Evolutionary conservation across 495 filamentous ascomycete species (phyloP), one percentile per base, ranked within the genome.

Genomic region (Lentithecium fluviatile): DNA sequence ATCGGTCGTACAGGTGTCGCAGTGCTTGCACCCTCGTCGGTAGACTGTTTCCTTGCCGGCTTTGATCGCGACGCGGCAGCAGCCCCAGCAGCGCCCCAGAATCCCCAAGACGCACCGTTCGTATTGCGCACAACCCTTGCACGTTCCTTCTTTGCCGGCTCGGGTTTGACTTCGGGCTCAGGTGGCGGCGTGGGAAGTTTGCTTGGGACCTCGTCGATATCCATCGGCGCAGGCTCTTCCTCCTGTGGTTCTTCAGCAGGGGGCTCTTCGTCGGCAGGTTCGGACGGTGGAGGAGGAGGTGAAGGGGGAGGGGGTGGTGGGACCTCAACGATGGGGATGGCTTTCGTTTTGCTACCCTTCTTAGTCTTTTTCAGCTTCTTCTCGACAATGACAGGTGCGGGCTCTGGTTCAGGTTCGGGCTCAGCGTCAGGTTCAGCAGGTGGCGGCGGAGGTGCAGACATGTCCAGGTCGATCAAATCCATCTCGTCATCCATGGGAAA

Each of bases 61-160:
- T 62, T 67, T 57, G 45, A 19, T 50, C 55, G 38, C 56, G 57
- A 13, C 52, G 64, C 59, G 60, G 64, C 51, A 60, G 56, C 55
- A 15, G 71, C 61, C 5, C 68, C 71, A 15, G 78, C 73, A 6
- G 78, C 73, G 46, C 76, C 79, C 79, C 80, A 85, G 72, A 84
- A 81, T 23, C 81, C 83, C 84, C 84, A 86, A 20, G 81, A 80
- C 6, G 76, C 70, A 10, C 70, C 68, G 24, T 71, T 76, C 24
- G 75, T 61, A 11, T 75, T 73, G 24, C 80, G 80, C 45, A 83
- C 82, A 26, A 82, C 76, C 38, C 79, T 78, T 13, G 82, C 64
- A 17, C 84, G 83, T 54, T 85, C 84, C 60, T 85, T 86, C 69
- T 82, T 85, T 12, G 71, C 73, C 1, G 78, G 69, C 2, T 74